A percentile compares a stretch with the other conserved stretches of the same genome.
Evolutionary conservation across 2,329 filamentous ascomycete genomes (phyloP).

Genomic region (Tolypocladium nubicola): DNA sequence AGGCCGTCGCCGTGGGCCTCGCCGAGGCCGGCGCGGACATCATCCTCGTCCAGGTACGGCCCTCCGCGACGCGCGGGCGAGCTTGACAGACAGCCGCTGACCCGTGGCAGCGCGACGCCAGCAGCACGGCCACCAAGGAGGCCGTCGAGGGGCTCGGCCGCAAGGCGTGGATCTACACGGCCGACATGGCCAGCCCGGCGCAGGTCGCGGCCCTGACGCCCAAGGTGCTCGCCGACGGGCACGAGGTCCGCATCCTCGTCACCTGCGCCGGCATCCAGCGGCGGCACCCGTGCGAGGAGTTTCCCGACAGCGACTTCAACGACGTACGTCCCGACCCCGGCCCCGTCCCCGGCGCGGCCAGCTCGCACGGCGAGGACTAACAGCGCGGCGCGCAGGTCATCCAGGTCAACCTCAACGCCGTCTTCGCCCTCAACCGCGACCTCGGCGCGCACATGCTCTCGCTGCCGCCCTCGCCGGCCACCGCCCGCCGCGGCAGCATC

Average conservation of each 20-base stretch:
- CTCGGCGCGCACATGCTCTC: constrained; percentile 69
- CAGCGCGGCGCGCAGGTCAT: constrained; percentile 42
- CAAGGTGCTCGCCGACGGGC: constrained; percentile 48
- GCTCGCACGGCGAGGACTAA: neutral
- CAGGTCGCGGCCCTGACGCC: constrained; percentile 53
- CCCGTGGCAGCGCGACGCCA: constrained; percentile 27
- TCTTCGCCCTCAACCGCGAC: constrained; percentile 71
- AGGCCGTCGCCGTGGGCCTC: constrained; percentile 44
- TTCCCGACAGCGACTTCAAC: constrained; percentile 69
- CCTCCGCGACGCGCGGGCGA: neutral
- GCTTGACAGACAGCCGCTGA: neutral
- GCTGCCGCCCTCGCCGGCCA: constrained; percentile 33
- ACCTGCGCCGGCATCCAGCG: constrained; percentile 84
- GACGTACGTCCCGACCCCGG: constrained; percentile 30
- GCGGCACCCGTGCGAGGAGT: constrained; percentile 63
- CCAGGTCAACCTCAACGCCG: constrained; percentile 75
- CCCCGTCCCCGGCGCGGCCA: neutral
- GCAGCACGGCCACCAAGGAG: constrained; percentile 41
- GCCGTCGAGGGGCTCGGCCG: constrained; percentile 56
- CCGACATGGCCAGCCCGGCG: constrained; percentile 52
- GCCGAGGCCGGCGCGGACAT: constrained; percentile 50
- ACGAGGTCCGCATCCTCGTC: constrained; percentile 64
- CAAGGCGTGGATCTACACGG: constrained; percentile 55
- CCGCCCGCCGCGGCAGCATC: constrained; percentile 55
- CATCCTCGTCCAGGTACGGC: constrained; percentile 39